Percentiles rank a stretch among this genome's conserved stretches.
These are phyloP conservation scores for Fraxinus excelsior DNA, from an alignment of 257 asterid species.

Conservation along the genomic window DNA sequence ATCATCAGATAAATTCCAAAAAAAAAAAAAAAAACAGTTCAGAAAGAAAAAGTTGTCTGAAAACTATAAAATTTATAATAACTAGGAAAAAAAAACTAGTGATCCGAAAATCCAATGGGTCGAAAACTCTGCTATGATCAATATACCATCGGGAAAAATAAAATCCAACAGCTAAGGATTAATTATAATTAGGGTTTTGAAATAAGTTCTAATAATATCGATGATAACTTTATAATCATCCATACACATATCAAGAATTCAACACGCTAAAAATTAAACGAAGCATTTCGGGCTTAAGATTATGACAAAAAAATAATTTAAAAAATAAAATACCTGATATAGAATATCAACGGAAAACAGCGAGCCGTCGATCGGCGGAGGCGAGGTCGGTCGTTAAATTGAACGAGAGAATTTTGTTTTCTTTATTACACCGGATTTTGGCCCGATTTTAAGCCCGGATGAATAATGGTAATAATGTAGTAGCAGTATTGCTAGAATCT, in stretches of 20 bases:
- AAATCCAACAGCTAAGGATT: slow-evolving; percentile 53
- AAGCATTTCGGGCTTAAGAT: slow-evolving; percentile 15
- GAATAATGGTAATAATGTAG: background rate
- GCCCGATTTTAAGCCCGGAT: slow-evolving; percentile 13
- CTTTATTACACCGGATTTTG: slow-evolving; percentile 3
- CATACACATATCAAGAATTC: slow-evolving; percentile 25
- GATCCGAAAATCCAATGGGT: slow-evolving; percentile 57
- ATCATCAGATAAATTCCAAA: slow-evolving; percentile 19
- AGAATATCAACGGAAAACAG: slow-evolving; percentile 23
- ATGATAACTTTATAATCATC: slow-evolving; percentile 2
- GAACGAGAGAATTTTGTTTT: background rate
- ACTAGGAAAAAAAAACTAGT: slow-evolving; percentile 36
- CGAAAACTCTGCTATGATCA: slow-evolving; percentile 48
- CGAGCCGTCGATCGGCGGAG: slow-evolving; percentile 46
- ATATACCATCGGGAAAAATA: slow-evolving; percentile 25
- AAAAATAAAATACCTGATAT: slow-evolving; percentile 11
- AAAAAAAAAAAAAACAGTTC: slow-evolving; percentile 14
- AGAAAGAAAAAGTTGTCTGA: slow-evolving; percentile 29
- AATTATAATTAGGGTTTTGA: slow-evolving; percentile 80
- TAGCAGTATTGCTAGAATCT: background rate
- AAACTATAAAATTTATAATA: slow-evolving; percentile 32
- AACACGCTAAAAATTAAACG: slow-evolving; percentile 17
- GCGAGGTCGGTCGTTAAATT: slow-evolving; percentile 20
- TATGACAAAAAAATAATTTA: slow-evolving; percentile 8
- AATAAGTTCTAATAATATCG: slow-evolving; percentile 16